phyloP scores from a whole-genome alignment of 129 eudicot species.

The Ambrosia artemisiifolia region DNA sequence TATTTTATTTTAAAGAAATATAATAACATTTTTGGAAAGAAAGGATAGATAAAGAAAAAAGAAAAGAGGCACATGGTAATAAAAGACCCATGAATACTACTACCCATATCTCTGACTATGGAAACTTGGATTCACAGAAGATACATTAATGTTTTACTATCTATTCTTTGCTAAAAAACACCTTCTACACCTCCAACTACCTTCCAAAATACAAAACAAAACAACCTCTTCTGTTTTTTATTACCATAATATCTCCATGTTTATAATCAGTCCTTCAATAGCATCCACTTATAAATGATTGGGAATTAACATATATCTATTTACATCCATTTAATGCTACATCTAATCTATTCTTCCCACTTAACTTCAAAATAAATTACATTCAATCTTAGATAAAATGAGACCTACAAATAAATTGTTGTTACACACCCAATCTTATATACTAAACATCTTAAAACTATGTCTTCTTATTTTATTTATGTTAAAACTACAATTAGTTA shows the following conservation, averaged over 20 bases:
- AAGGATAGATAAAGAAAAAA: constrained; percentile 5
- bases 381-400: background rate
- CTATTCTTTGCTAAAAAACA: constrained; percentile 37
- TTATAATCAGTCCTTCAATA: constrained; percentile 9
- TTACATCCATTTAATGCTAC: background rate
- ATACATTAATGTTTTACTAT: constrained; percentile 37
- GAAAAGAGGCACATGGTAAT: constrained; percentile 36
- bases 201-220: constrained; percentile 28
- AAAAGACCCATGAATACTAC: constrained; percentile 36
- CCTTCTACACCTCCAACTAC: constrained; percentile 17
- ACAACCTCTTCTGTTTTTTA: background rate
- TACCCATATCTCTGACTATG: constrained; percentile 38
- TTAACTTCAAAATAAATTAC: background rate
- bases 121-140: constrained; percentile 37
- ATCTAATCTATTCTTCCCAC: background rate
- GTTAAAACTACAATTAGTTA: background rate
- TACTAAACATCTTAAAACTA: background rate
- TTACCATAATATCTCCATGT: background rate
- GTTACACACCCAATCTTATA: background rate
- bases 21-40: constrained; percentile 10
- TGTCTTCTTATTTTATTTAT: background rate
- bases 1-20: background rate
- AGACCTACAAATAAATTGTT: background rate
- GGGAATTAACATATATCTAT: constrained; percentile 4
- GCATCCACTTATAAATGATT: background rate